phyloP scores from a whole-genome alignment of 1,284 basidiomycete species.

The Irpex lacteus region DNA sequence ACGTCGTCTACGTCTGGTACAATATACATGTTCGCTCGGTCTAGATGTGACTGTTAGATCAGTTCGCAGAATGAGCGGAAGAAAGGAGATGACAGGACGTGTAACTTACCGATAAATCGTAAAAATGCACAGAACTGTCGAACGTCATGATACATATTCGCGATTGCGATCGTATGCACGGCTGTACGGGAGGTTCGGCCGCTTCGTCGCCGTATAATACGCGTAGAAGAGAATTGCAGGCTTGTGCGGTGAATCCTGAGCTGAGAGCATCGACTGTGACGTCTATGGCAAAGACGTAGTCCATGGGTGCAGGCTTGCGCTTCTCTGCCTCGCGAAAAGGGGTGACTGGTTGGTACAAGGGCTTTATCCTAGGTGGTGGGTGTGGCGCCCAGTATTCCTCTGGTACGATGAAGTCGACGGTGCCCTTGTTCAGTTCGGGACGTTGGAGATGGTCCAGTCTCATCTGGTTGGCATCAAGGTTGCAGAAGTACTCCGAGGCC shows the following conservation, averaged over 20 bases:
- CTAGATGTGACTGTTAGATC: conserved; percentile 45
- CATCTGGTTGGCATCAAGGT: conserved; percentile 78
- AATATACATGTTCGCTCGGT: conserved; percentile 76
- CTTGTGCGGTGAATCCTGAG: conserved; percentile 73
- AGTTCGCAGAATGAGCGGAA: conserved; percentile 6
- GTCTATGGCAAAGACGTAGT: conserved; percentile 89
- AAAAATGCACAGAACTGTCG: conserved; percentile 85
- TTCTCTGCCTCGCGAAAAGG: conserved; percentile 40
- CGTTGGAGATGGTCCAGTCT: conserved; percentile 83
- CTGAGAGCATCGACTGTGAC: conserved; percentile 73
- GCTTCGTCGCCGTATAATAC: conserved; percentile 65
- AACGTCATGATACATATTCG: conserved; percentile 84
- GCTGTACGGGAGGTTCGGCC: conserved; percentile 37
- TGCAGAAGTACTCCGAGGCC: conserved; percentile 80
- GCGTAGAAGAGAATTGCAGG: conserved; percentile 65
- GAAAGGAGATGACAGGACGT: not conserved
- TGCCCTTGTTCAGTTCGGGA: conserved; percentile 89
- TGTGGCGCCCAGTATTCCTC: conserved; percentile 88
- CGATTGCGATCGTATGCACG: conserved; percentile 53
- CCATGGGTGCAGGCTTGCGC: conserved; percentile 67
- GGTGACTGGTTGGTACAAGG: conserved; percentile 49
- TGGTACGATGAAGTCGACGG: conserved; percentile 88
- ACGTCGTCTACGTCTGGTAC: conserved; percentile 91
- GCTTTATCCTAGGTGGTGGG: conserved; percentile 48
- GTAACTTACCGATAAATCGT: conserved; percentile 78